Percentiles rank a stretch among this genome's conserved stretches.
Evolutionary conservation across 2,329 filamentous ascomycete species (phyloP).

Genomic region (Parascedosporium putredinis): DNA sequence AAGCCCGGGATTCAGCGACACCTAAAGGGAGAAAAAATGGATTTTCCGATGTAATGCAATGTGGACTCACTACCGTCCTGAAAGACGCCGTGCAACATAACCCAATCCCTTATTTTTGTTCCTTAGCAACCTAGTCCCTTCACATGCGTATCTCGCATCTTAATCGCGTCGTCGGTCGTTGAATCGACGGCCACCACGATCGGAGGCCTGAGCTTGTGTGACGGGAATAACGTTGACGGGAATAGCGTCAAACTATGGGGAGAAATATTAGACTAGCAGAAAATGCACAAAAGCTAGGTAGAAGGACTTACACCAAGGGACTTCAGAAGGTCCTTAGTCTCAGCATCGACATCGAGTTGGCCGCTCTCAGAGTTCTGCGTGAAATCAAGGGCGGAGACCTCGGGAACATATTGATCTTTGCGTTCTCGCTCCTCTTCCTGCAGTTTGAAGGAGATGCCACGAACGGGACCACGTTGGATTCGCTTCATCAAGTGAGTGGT

Average conservation of each 20-base stretch:
- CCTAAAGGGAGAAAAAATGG: constrained; percentile 56
- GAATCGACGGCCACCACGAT: constrained; percentile 70
- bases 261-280: constrained; percentile 7
- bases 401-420: constrained; percentile 99
- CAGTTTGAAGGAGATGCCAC: constrained; percentile 99
- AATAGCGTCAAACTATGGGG: constrained; percentile 80
- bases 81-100: constrained; percentile 41
- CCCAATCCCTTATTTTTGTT: constrained; percentile 19
- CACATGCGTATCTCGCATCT: too few species aligned
- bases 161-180: constrained; percentile 49
- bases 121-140: too few species aligned
- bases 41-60: constrained; percentile 46
- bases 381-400: constrained; percentile 98
- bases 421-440: constrained; percentile 99
- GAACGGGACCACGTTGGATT: constrained; percentile 97
- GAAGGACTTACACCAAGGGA: constrained; percentile 78
- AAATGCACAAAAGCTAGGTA: not conserved
- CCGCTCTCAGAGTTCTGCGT: constrained; percentile 87
- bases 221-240: constrained; percentile 93
- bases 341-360: constrained; percentile 86
- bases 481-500: constrained; percentile 99
- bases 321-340: constrained; percentile 99
- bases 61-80: constrained; percentile 44
- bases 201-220: constrained; percentile 73
- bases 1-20: constrained; percentile 73